Evolutionary conservation across 2,329 filamentous ascomycete genomes (phyloP), one percentile per base, ranked within the genome.

Genomic region (Aspergillus terreus): DNA sequence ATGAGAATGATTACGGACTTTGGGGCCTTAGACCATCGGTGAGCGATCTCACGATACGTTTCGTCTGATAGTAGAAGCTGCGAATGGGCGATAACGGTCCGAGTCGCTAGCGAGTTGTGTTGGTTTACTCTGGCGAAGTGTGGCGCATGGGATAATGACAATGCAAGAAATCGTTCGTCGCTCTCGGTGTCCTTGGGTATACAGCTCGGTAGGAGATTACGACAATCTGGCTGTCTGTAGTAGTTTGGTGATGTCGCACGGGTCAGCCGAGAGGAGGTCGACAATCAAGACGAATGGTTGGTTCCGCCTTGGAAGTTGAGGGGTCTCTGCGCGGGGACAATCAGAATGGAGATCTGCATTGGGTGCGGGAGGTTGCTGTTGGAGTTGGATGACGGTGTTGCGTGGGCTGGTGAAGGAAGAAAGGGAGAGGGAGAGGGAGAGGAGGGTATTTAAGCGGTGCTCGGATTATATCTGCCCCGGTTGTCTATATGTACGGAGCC

Each of bases 261-360:
- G 30, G 46, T 36, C 42, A 42, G 23, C 17, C 11, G 14, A n/a
- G 33, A 33, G 27, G n/a, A 25, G 30, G 6, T 30, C 27, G 27
- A 30, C 27, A 38, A 19, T 52, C 46, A 54, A 25, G 45, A 52
- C 30, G 42, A 50, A 40, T 36, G 44, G 38, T 35, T 30, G 38
- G 57, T 63, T 38, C 58, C 60, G 42, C 58, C 59, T 58, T 62
- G 62, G 45, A 60, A 61, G 42, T 63, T 61, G 45, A 55, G 56
- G 44, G 60, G 51, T 58, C 57, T 55, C 50, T 63, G 61, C 53
- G 53, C 58, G 44, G 57, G 57, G 40, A 58, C 48, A 49, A 55
- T 52, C 45, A 46, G 51, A 25, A 43, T 36, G 46, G 55, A 58
- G 53, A 60, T 62, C 58, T 57, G 61, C 57, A 56, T 59, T 58